Base-by-base conservation (phyloP, 768 basidiomycete species). In the Kwoniella dejecticola region DNA sequence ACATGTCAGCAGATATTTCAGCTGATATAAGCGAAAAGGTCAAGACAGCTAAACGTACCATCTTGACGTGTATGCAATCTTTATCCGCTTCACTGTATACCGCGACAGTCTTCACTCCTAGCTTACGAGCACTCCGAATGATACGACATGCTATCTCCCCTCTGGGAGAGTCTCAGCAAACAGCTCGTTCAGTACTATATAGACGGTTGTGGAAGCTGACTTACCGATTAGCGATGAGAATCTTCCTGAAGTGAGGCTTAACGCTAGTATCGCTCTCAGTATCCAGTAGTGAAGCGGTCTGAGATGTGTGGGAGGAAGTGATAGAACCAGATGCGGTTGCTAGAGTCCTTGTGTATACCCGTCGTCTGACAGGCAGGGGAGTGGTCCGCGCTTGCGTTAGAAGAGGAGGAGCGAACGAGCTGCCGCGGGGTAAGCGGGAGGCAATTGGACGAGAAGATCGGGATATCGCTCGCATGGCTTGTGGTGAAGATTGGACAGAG, bases 71-170 rank as follows among this genome's bases (percentile, higher is more conserved):
- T 62, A 94, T 77, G 0, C 90, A 84, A 72, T 88, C 82, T 52
- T 82, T 84, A 67, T 97, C 94, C 6, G 86, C 90, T 47, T 94
- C 90, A 62, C 89, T 91, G 75, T 89, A 96, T 6, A 97, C 89
- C 0, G 92, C 92, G 15, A 96, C 93, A 0, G 90, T 92, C 83
- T 85, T 87, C 76, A 96, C 88, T 0, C 94, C 93, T 3, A 96
- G 82, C 73, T 88, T 89, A 77, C 83, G 86, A 2, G 91, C 90
- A 0, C 93, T 95, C 24, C 89, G 87, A 57, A 95, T 95, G 44
- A 97, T 90, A 19, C 93, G 87, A 77, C 94, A 96, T 4, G 93
- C 92, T 65, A 97, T 97, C 79, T 97, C 93, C 47, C 93, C 93
- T 78, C 92, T 95, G 33, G 3, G 15, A 42, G 41, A 8, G 17